Evolutionary conservation across 495 filamentous ascomycete species (phyloP).

Genomic region (Delitschia confertaspora): DNA sequence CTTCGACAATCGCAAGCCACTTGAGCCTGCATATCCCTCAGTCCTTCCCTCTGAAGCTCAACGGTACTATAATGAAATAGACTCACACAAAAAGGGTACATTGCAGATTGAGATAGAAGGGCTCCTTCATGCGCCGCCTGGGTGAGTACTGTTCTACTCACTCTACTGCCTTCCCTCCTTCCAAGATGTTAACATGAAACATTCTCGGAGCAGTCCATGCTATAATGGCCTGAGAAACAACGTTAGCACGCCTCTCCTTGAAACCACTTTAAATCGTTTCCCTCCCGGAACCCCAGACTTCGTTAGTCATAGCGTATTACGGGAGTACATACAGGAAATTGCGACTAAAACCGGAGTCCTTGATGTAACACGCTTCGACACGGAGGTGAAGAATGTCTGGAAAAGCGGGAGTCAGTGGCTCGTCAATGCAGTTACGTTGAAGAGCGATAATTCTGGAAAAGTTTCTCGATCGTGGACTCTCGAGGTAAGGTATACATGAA

Average conservation of each 20-base stretch:
- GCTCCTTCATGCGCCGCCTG: slow-evolving; percentile 45
- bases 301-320: slow-evolving; percentile 47
- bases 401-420: slow-evolving; percentile 46
- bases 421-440: slow-evolving; percentile 37
- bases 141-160: slow-evolving; percentile 33
- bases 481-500: neutral
- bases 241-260: slow-evolving; percentile 53
- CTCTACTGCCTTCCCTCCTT: neutral
- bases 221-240: slow-evolving; percentile 59
- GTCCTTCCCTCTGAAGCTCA: slow-evolving; percentile 39
- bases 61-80: slow-evolving; percentile 4
- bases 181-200: slow-evolving; percentile 6
- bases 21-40: slow-evolving; percentile 51
- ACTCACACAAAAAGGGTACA: slow-evolving; percentile 11
- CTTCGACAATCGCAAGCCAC: slow-evolving; percentile 50
- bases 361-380: slow-evolving; percentile 44
- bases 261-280: slow-evolving; percentile 51
- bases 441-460: slow-evolving; percentile 3
- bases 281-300: slow-evolving; percentile 48
- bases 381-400: slow-evolving; percentile 46
- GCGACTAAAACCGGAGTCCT: slow-evolving; percentile 38
- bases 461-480: neutral
- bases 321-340: slow-evolving; percentile 52
- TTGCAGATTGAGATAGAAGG: slow-evolving; percentile 23
- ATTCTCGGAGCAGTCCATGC: slow-evolving; percentile 36